Conservation (phyloP, 163 green algal species). For the Chlamydomonas reinhardtii region DNA sequence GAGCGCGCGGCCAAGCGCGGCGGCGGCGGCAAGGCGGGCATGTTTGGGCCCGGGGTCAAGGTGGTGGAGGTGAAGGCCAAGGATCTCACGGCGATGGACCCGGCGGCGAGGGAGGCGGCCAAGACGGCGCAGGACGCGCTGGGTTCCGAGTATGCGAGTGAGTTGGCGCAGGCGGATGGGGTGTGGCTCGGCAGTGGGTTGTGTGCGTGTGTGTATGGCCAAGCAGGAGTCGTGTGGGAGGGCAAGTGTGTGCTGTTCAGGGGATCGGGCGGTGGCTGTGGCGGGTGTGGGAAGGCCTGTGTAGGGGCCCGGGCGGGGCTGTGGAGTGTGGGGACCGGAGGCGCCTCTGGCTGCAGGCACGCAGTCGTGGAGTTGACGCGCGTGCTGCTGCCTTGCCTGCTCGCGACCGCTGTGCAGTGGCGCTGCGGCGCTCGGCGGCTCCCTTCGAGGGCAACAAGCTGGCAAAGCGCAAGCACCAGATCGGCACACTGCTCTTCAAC, state of each 20-base stretch:
- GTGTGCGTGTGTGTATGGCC: not conserved
- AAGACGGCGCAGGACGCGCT: constrained; percentile 66
- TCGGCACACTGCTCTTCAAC: constrained; percentile 89
- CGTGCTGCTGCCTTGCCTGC: too few relatives aligned
- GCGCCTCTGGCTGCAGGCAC: too few relatives aligned
- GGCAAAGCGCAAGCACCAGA: constrained; percentile 91
- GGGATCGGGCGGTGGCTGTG: too few relatives aligned
- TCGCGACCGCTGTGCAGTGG: constrained; percentile 2
- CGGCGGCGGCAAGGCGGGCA: not conserved
- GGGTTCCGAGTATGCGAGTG: constrained; percentile 69
- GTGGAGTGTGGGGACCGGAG: too few relatives aligned
- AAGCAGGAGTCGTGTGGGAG: too few relatives aligned
- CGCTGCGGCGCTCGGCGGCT: constrained; percentile 69
- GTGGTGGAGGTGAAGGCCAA: constrained; percentile 64
- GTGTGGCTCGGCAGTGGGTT: not conserved
- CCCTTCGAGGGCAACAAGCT: constrained; percentile 72
- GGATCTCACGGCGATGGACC: constrained; percentile 66
- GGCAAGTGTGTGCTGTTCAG: too few relatives aligned
- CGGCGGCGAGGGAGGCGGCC: constrained; percentile 56
- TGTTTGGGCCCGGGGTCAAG: not conserved
- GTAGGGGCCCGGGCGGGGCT: too few relatives aligned
- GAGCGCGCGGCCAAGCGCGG: constrained; percentile 52
- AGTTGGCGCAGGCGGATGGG: not conserved
- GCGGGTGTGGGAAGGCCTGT: too few relatives aligned
- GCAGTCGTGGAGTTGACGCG: too few relatives aligned